Conservation (phyloP, 306 rosid genomes). For the Fragaria iinumae region DNA sequence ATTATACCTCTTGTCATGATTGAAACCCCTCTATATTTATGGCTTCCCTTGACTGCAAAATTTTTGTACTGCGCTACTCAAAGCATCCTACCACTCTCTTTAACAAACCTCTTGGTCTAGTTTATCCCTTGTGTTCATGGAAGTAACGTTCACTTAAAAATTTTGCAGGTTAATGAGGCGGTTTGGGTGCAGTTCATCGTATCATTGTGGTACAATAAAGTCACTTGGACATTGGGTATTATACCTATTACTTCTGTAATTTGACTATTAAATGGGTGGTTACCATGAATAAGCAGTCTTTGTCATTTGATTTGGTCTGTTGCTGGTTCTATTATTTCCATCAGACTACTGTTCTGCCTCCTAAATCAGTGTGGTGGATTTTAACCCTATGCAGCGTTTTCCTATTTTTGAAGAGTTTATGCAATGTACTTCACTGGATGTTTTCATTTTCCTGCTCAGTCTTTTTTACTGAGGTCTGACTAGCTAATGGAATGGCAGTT, state of each 20-base stretch:
- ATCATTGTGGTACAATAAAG: constrained; percentile 13
- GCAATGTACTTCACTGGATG: not conserved
- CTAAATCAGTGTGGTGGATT: not conserved
- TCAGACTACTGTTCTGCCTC: not conserved
- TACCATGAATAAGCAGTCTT: constrained; percentile 3
- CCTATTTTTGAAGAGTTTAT: not conserved
- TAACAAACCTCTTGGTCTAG: not conserved
- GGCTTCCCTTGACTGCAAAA: not conserved
- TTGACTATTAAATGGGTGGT: constrained; percentile 10
- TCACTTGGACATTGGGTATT: constrained; percentile 10
- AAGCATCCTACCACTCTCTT: not conserved
- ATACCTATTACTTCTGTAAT: not conserved
- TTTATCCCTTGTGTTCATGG: not conserved
- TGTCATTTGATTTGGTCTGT: not conserved
- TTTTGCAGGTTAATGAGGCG: constrained; percentile 8
- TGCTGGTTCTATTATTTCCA: constrained; percentile 3
- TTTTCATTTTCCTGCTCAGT: not conserved
- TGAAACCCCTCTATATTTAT: not conserved
- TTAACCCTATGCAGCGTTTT: not conserved
- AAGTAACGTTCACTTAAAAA: not conserved
- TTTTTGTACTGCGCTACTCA: not conserved
- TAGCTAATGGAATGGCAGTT: too few relatives aligned
- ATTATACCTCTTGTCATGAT: not conserved
- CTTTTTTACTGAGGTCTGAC: too few relatives aligned
- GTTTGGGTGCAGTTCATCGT: not conserved